A percentile compares a stretch with the other conserved stretches of the same genome.
phyloP scores from a whole-genome alignment of 495 filamentous ascomycete species.

The Hypoxylon rickii region DNA sequence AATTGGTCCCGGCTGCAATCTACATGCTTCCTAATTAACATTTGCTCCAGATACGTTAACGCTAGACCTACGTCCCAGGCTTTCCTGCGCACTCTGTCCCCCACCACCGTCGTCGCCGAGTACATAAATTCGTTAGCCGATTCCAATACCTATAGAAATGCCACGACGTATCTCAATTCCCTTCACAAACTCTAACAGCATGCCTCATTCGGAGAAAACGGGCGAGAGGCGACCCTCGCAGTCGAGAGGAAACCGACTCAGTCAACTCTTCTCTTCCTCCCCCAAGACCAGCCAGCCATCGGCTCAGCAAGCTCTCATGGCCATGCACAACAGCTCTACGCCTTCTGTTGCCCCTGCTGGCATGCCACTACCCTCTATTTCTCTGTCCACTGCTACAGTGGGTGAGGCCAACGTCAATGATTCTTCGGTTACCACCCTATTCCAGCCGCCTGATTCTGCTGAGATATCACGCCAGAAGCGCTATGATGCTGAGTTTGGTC shows the following conservation, averaged over 20 bases:
- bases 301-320: slow-evolving; percentile 62
- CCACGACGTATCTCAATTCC: slow-evolving; percentile 54
- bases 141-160: slow-evolving; percentile 44
- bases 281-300: slow-evolving; percentile 67
- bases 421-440: slow-evolving; percentile 78
- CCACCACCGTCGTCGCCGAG: slow-evolving; percentile 7
- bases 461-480: slow-evolving; percentile 76
- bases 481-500: slow-evolving; percentile 90
- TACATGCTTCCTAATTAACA: slow-evolving; percentile 9
- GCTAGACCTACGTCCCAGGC: not conserved
- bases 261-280: slow-evolving; percentile 67
- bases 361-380: slow-evolving; percentile 87
- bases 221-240: slow-evolving; percentile 58
- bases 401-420: slow-evolving; percentile 73
- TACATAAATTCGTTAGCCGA: slow-evolving; percentile 18
- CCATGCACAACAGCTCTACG: slow-evolving; percentile 63
- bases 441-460: slow-evolving; percentile 87
- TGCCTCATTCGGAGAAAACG: slow-evolving; percentile 44
- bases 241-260: slow-evolving; percentile 61
- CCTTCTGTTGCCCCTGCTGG: slow-evolving; percentile 71
- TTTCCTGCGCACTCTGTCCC: slow-evolving; percentile 8
- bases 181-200: slow-evolving; percentile 36
- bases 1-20: not conserved
- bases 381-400: slow-evolving; percentile 82
- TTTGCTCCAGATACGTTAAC: slow-evolving; percentile 11